Evolutionary conservation across 345 rosid genomes (phyloP).

Genomic region (Cardamine chenopodiifolia): DNA sequence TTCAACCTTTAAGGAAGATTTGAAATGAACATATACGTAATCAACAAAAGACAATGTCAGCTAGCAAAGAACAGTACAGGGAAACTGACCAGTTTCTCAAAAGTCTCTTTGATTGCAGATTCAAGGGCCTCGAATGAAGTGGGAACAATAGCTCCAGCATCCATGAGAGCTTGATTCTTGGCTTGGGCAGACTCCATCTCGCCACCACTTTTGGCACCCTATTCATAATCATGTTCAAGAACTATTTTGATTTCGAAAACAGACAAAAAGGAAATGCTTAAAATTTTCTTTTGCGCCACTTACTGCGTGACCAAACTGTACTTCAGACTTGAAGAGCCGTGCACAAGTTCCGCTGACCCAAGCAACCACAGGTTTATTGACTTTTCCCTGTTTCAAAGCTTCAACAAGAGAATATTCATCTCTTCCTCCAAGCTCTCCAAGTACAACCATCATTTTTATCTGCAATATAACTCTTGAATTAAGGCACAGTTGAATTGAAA

Average conservation of each 20-base stretch:
- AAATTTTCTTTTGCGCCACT: constrained; percentile 43
- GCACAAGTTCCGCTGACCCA: constrained; percentile 99
- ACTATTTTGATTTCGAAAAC: constrained; percentile 2
- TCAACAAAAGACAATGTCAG: constrained; percentile 18
- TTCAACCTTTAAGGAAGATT: constrained; percentile 55
- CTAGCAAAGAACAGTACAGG: not conserved
- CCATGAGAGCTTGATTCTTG: constrained; percentile 91
- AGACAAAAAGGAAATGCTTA: not conserved
- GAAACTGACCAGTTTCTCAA: constrained; percentile 76
- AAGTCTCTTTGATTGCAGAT: constrained; percentile 77
- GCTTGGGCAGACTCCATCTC: constrained; percentile 99
- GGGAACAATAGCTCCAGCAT: constrained; percentile 95
- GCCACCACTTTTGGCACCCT: constrained; percentile 99
- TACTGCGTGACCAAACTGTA: constrained; percentile 99
- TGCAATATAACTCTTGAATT: constrained; percentile 40
- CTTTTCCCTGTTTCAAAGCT: constrained; percentile 92
- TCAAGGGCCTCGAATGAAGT: constrained; percentile 90
- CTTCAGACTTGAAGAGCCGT: constrained; percentile 94
- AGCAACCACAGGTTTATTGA: constrained; percentile 94
- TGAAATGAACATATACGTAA: constrained; percentile 14
- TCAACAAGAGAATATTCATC: constrained; percentile 98
- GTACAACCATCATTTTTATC: constrained; percentile 95
- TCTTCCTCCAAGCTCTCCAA: constrained; percentile 97
- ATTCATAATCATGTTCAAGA: constrained; percentile 30
- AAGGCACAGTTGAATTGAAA: not conserved